These are phyloP conservation scores for Abelmoschus esculentus DNA, from an alignment of 345 rosid species.

Conservation along the genomic window DNA sequence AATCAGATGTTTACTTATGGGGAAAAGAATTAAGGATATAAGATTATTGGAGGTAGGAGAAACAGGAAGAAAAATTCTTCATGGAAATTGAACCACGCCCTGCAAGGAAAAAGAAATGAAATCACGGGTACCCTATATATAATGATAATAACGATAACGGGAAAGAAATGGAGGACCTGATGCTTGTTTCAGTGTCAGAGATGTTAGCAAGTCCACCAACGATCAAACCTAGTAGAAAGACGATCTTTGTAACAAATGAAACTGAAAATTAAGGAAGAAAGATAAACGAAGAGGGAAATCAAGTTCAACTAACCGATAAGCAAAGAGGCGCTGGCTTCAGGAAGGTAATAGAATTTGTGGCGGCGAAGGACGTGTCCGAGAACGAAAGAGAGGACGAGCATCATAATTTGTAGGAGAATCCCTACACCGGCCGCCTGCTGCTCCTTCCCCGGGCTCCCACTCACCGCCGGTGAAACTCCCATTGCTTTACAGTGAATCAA, in stretches of 20 bases:
- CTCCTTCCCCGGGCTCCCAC: constrained; percentile 51
- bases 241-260: neutral
- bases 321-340: constrained; percentile 98
- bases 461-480: constrained; percentile 41
- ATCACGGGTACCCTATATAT: neutral
- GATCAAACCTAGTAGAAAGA: constrained; percentile 46
- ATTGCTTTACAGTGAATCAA: constrained; percentile 4
- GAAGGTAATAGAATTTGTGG: constrained; percentile 86
- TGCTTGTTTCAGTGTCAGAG: constrained; percentile 81
- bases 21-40: constrained; percentile 53
- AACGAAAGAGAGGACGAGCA: constrained; percentile 97
- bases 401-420: constrained; percentile 98
- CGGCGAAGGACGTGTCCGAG: constrained; percentile 98
- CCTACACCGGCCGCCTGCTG: constrained; percentile 99
- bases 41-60: constrained; percentile 91
- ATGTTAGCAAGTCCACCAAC: constrained; percentile 91
- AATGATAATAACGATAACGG: no score
- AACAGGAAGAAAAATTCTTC: constrained; percentile 96
- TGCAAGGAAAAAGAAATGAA: constrained; percentile 19
- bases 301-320: constrained; percentile 45
- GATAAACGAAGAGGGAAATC: neutral
- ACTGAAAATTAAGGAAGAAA: neutral
- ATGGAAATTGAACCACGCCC: constrained; percentile 98
- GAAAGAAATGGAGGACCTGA: constrained; percentile 35
- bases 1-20: constrained; percentile 5